Percentiles rank a stretch among this genome's conserved stretches.
phyloP scores from a whole-genome alignment of 2,329 filamentous ascomycete genomes.

The Thermochaetoides dissita region DNA sequence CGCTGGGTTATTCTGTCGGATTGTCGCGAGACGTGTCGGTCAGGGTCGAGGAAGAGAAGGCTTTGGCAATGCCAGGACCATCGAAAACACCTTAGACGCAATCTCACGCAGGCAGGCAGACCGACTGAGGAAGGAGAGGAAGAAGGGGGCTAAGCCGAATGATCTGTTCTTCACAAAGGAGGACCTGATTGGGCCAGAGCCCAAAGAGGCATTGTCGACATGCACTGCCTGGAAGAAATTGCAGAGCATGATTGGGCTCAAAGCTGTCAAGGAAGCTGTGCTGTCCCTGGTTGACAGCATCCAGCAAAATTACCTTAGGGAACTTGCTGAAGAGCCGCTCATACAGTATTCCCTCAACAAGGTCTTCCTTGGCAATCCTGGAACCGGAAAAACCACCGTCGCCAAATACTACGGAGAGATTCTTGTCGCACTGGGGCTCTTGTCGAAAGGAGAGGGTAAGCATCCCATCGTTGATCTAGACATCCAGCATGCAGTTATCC shows the following conservation, averaged over 20 bases:
- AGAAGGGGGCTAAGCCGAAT: slow-evolving; percentile 28
- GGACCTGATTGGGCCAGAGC: slow-evolving; percentile 60
- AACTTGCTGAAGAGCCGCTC: slow-evolving; percentile 44
- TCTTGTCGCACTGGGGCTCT: slow-evolving; percentile 49
- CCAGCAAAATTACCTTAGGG: slow-evolving; percentile 49
- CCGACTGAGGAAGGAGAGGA: slow-evolving; percentile 36
- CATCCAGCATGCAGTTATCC: too few relatives aligned
- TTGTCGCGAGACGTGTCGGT: slow-evolving; percentile 48
- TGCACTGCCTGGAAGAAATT: slow-evolving; percentile 45
- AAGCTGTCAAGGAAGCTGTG: slow-evolving; percentile 48
- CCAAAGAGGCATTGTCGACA: slow-evolving; percentile 33
- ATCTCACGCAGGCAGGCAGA: slow-evolving; percentile 46
- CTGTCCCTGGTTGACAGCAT: slow-evolving; percentile 45
- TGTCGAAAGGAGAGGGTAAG: slow-evolving; percentile 54
- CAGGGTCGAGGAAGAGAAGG: slow-evolving; percentile 47
- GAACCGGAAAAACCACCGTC: slow-evolving; percentile 64
- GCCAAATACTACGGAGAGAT: slow-evolving; percentile 60
- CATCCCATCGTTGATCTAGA: background rate
- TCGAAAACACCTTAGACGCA: slow-evolving; percentile 45
- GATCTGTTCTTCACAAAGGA: slow-evolving; percentile 48
- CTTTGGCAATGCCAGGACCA: slow-evolving; percentile 58
- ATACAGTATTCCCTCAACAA: slow-evolving; percentile 51
- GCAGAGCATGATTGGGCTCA: slow-evolving; percentile 43
- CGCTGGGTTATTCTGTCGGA: slow-evolving; percentile 48
- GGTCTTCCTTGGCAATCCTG: slow-evolving; percentile 57